Evolutionary conservation across 805 yeast species (phyloP), one percentile per base, ranked within the genome.

Genomic region (Teunomyces panamensis): DNA sequence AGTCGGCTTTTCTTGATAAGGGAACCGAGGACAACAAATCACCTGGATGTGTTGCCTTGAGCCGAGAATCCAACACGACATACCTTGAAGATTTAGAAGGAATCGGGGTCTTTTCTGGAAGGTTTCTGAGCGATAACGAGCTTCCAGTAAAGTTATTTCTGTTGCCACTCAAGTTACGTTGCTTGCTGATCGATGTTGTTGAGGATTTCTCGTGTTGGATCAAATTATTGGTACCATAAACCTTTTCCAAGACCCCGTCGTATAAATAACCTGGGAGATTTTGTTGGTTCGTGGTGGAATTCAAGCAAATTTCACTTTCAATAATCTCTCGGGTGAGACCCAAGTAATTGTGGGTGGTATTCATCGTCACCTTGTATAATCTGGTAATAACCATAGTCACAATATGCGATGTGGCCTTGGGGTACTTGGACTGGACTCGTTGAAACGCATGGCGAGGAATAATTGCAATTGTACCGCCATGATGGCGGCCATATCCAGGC

Each of bases 331-430:
- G 71, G 0, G 97, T 89, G 17, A 92, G 68, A 0, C 96, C 97
- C 43, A 92, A 71, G 63, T 92, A 94, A 52, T 81, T 78, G 62
- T 91, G 94, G 8, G 94, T 88, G 0, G 97, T 88, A 59, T 88
- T 91, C 65, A 92, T 83, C 0, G 98, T 92, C 7, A 94, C 97
- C 55, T 95, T 80, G 62, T 89, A 89, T 45, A 94, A 74, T 52
- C 96, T 78, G 1, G 96, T 85, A 47, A 92, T 69, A 20, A 92
- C 89, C 81, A 92, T 90, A 57, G 95, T 96, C 10, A 92, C 92
- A 28, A 94, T 91, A 64, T 91, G 97, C 0, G 97, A 88, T 0
- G 97, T 85, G 0, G 96, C 88, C 52, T 87, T 81, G 5, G 98
- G 98, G 60, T 84, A 89, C 56, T 83, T 87, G 28, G 71, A 62